These are phyloP conservation scores for Poronia punctata DNA, from an alignment of 495 filamentous ascomycete species.

Conservation along the genomic window DNA sequence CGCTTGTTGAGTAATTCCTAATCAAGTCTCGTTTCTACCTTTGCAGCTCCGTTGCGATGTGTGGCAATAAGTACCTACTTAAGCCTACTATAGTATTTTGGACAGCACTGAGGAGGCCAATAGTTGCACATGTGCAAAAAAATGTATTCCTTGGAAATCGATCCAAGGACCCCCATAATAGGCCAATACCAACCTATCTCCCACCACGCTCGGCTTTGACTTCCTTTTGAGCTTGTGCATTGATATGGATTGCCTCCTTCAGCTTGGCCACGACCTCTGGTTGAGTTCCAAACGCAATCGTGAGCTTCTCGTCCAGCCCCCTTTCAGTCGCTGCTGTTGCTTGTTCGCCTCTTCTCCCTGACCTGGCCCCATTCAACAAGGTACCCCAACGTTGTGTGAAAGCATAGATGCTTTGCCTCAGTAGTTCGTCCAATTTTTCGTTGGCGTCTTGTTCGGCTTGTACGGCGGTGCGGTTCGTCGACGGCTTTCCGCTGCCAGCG, in stretches of 20 bases:
- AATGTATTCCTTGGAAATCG: no score
- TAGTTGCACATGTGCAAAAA: no score
- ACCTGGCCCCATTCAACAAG: constrained; percentile 29
- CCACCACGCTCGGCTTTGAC: constrained; percentile 24
- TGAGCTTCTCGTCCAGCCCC: constrained; percentile 40
- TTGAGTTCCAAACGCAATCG: constrained; percentile 38
- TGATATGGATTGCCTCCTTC: constrained; percentile 43
- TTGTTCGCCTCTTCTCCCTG: constrained; percentile 29
- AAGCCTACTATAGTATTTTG: no score
- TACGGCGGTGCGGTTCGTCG: constrained; percentile 8
- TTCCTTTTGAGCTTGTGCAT: constrained; percentile 33
- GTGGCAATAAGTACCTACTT: no score
- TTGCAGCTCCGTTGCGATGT: no score
- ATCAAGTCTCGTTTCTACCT: no score
- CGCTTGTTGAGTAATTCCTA: no score
- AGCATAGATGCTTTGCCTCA: constrained; percentile 71
- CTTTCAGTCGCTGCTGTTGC: constrained; percentile 35
- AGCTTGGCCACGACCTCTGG: constrained; percentile 42
- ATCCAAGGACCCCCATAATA: no score
- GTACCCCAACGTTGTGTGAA: constrained; percentile 61
- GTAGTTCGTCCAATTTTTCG: constrained; percentile 71
- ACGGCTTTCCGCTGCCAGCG: constrained; percentile 7
- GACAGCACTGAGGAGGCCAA: no score
- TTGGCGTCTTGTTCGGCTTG: constrained; percentile 53
- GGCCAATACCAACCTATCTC: constrained; percentile 17